Conservation (phyloP, 2,329 filamentous ascomycete species). For the Ophiobolus disseminans region DNA sequence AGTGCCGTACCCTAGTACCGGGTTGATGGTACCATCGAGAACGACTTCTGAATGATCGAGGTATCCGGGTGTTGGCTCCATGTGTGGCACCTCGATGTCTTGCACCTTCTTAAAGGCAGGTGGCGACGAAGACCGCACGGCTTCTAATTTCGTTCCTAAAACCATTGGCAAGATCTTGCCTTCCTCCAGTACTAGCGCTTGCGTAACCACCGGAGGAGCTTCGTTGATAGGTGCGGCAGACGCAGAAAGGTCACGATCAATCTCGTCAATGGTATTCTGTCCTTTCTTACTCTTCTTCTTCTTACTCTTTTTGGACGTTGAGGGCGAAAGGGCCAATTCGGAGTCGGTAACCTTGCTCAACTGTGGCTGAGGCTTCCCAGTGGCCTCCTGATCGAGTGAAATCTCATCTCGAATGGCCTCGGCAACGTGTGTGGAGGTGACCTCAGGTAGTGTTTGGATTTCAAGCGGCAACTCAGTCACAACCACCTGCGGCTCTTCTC, state of each 20-base stretch:
- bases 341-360: constrained; percentile 1
- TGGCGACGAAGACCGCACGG: constrained; percentile 7
- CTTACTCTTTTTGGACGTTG: constrained; percentile 36
- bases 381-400: not conserved
- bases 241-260: not conserved
- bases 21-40: constrained; percentile 2
- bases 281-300: constrained; percentile 36
- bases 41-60: constrained; percentile 5
- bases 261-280: constrained; percentile 13
- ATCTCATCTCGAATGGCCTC: not conserved
- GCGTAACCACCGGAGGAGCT: not conserved
- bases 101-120: not conserved
- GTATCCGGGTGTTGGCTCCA: not conserved
- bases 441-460: not conserved
- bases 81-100: not conserved
- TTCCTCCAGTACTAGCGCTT: constrained; percentile 4
- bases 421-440: not conserved
- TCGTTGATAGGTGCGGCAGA: constrained; percentile 7
- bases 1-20: constrained; percentile 2
- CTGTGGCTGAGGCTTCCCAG: constrained; percentile 1
- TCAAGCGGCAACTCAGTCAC: not conserved
- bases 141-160: constrained; percentile 2
- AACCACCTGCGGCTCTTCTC: constrained; percentile 1
- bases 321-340: constrained; percentile 18
- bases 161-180: not conserved